These are phyloP conservation scores for Ganoderma lucidum DNA, from an alignment of 1,284 basidiomycete species.

Conservation along the genomic window DNA sequence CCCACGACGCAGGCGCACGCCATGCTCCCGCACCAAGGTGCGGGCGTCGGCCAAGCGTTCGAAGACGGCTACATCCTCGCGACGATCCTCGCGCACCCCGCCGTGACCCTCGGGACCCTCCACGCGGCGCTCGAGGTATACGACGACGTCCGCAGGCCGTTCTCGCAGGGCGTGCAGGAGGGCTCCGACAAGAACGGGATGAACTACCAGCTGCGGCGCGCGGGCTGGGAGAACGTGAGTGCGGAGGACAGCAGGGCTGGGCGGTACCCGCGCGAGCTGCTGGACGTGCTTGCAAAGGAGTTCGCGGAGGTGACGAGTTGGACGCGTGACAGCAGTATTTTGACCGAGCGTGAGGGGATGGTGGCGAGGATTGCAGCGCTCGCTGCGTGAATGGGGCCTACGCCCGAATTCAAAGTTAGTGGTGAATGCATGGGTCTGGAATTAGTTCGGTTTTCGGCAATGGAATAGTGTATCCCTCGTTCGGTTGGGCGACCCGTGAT, in stretches of 20 bases:
- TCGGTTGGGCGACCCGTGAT: too few relatives aligned
- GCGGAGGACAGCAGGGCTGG: conserved; percentile 18
- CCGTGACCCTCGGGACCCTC: conserved; percentile 38
- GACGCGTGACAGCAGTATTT: conserved; percentile 25
- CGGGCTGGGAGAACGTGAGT: conserved; percentile 10
- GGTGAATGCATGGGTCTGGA: too few relatives aligned
- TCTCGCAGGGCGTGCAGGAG: conserved; percentile 21
- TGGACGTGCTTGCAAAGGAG: conserved; percentile 4
- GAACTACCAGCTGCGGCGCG: conserved; percentile 8
- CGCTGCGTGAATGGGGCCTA: not conserved
- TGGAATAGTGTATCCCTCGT: too few relatives aligned
- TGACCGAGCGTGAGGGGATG: not conserved
- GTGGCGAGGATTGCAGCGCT: not conserved
- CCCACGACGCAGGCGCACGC: conserved; percentile 21
- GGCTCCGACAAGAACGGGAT: conserved; percentile 13
- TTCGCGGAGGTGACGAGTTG: not conserved
- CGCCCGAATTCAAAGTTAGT: too few relatives aligned
- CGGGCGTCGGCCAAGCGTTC: conserved; percentile 50
- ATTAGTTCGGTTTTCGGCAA: too few relatives aligned
- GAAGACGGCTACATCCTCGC: conserved; percentile 41
- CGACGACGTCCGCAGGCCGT: conserved; percentile 44
- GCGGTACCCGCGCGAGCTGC: conserved; percentile 5
- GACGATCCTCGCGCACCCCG: conserved; percentile 42
- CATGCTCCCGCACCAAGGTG: conserved; percentile 46
- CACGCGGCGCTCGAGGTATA: conserved; percentile 43